Evolutionary conservation across 768 basidiomycete genomes (phyloP).

Genomic region (Termitomyces sp.): DNA sequence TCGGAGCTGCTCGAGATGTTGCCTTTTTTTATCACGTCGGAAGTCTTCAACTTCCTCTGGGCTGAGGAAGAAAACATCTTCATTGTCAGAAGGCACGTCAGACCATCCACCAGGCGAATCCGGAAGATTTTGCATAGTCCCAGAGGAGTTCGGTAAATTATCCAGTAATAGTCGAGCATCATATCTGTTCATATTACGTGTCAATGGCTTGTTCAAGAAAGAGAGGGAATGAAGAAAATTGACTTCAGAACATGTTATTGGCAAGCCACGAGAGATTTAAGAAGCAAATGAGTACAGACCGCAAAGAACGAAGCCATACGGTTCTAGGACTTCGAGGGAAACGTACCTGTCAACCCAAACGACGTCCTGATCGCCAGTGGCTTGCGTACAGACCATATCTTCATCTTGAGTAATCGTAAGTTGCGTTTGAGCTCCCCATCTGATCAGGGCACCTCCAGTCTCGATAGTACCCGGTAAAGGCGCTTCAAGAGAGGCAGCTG

Average conservation of each 20-base stretch:
- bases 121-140: slow-evolving; percentile 9
- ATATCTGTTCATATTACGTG: slow-evolving; percentile 45
- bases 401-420: slow-evolving; percentile 17
- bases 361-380: slow-evolving; percentile 15
- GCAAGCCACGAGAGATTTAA: background rate
- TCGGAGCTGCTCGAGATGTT: slow-evolving; percentile 49
- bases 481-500: slow-evolving; percentile 32
- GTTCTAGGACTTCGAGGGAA: background rate
- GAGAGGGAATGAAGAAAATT: slow-evolving; percentile 18
- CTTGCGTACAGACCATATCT: slow-evolving; percentile 13
- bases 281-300: background rate
- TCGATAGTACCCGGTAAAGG: slow-evolving; percentile 7
- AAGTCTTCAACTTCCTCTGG: slow-evolving; percentile 63
- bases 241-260: slow-evolving; percentile 14
- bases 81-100: slow-evolving; percentile 77
- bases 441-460: slow-evolving; percentile 28
- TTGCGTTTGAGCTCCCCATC: slow-evolving; percentile 18
- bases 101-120: slow-evolving; percentile 68
- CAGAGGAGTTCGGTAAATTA: background rate
- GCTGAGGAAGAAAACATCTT: slow-evolving; percentile 80
- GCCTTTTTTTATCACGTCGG: slow-evolving; percentile 60
- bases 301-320: background rate
- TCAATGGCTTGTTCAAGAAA: slow-evolving; percentile 12
- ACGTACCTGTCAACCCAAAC: slow-evolving; percentile 87
- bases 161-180: slow-evolving; percentile 69